Evolutionary conservation across 192 early-diverging fungal species (phyloP), one percentile per base, ranked within the genome.

Genomic region (Dispira simplex): DNA sequence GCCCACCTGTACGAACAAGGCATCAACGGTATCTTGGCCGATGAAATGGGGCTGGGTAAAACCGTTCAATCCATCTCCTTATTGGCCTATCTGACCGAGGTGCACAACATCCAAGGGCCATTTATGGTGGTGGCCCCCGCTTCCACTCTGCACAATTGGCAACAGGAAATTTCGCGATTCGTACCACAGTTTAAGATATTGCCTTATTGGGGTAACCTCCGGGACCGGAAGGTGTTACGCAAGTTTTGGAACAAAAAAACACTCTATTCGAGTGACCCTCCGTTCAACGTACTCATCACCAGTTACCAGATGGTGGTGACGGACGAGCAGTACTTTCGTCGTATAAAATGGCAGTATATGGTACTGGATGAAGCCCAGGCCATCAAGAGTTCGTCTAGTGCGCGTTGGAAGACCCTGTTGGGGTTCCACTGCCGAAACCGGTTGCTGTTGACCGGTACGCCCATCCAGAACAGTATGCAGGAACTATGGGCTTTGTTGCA

Each of bases 291-390:
- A 44, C 71, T 90, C n/a, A 81, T 95, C 63, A 95, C 93, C 5
- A 87, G 84, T 46, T 95, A 95, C 68, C 90, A 93, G 71, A 67
- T 93, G 63, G 82, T 87, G 8, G 80, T 91, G 18, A 75, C 84
- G n/a, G 93, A 95, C 63, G 82, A 87, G 56, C 77, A 77, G 46
- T 85, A 91, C 65, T 82, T 95, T 52, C 80, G 83, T 60, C 76
- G 90, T 25, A 83, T 90, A 60, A 86, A 88, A 72, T 95, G 93
- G 93, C 90, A 92, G 77, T 95, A 95, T 66, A 91, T 95, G 90
- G 81, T 95, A 39, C 76, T 95, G 43, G 92, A 95, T 70, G 92
- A 95, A 73, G 92, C 92, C 9, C 92, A 95, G 70, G 88, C 89
- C 8, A 95, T 95, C 73, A 95, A 95, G 72, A 88, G 83, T 66